Base-by-base conservation (phyloP, 495 filamentous ascomycete species). In the Cercophora sp. region DNA sequence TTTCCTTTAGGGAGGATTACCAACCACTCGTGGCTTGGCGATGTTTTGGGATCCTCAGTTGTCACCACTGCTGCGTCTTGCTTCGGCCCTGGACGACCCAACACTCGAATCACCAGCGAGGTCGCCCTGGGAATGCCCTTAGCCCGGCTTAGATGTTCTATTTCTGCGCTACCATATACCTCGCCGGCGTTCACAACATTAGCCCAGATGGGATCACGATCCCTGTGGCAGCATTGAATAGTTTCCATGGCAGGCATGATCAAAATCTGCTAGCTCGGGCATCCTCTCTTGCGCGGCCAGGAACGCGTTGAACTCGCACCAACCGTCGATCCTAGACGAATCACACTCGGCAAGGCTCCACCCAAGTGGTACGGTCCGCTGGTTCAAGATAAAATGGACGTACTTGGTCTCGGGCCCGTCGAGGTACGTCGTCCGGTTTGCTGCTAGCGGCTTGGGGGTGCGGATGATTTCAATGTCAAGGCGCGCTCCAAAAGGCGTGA, bases 391-490 rank as follows among this genome's bases (percentile, higher is more conserved):
- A 61, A 87, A 85, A 61, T 85, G 82, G 4, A 87, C 68, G 57
- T 86, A 86, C 9, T 59, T 72, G 3, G 80, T 85, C 49, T 71
- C 67, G 8, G 15, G 13, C 18, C 55, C 51, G 16, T 43, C 62
- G 20, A 61, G 46, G 42, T 77, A 74, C 3, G 56, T 57, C 20
- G 62, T 60, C 19, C 82, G 67, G 35, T 72, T 61, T 0, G 72
- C 64, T 13, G 60, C 52, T 2, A 85, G 64, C 11, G 79, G 75
- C 13, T 71, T 67, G 0, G 82, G 83, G 2, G 82, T 71, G 4
- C 68, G 64, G 59, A 86, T 82, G 35, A 87, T 69, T 55, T 87
- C 83, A 41, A 86, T 85, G 61, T 85, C 81, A 1, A 85, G 64
- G 1, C 82, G 67, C 4, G 75, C 81, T 4, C 68, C 82, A 55